Percentiles rank a stretch among this genome's conserved stretches.
Evolutionary conservation across 1,284 basidiomycete species (phyloP).

Genomic region (Trichosporon asahii): DNA sequence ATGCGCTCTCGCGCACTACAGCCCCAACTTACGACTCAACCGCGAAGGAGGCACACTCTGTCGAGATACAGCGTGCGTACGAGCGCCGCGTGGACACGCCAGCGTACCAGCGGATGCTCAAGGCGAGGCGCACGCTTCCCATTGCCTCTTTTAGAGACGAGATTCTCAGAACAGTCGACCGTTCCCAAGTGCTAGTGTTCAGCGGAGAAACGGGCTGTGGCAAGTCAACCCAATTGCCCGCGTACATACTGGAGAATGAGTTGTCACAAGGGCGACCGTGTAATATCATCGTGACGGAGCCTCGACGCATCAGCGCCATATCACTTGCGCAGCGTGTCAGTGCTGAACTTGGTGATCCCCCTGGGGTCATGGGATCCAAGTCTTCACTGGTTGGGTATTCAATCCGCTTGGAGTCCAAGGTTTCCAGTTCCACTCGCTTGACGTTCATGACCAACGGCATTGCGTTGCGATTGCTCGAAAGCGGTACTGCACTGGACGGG

Average conservation of each 20-base stretch:
- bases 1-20: not conserved
- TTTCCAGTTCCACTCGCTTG: slow-evolving; percentile 72
- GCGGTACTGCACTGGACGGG: slow-evolving; percentile 75
- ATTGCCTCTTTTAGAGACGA: slow-evolving; percentile 79
- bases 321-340: slow-evolving; percentile 96
- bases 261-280: slow-evolving; percentile 76
- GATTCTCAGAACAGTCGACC: slow-evolving; percentile 70
- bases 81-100: slow-evolving; percentile 60
- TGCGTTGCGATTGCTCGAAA: slow-evolving; percentile 91
- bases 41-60: slow-evolving; percentile 15
- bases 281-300: slow-evolving; percentile 95
- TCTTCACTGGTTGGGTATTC: slow-evolving; percentile 90
- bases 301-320: slow-evolving; percentile 92
- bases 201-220: slow-evolving; percentile 99
- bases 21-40: not conserved
- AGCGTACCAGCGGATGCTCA: slow-evolving; percentile 68
- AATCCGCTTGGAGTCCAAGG: slow-evolving; percentile 87
- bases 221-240: slow-evolving; percentile 95
- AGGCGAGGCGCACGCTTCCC: slow-evolving; percentile 72
- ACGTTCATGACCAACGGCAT: slow-evolving; percentile 93
- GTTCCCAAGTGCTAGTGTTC: slow-evolving; percentile 83
- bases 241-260: slow-evolving; percentile 90
- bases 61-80: slow-evolving; percentile 60
- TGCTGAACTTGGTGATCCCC: slow-evolving; percentile 82
- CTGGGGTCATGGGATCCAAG: slow-evolving; percentile 72